Conservation (phyloP, 805 yeast genomes). For the Saturnispora quitensis region DNA sequence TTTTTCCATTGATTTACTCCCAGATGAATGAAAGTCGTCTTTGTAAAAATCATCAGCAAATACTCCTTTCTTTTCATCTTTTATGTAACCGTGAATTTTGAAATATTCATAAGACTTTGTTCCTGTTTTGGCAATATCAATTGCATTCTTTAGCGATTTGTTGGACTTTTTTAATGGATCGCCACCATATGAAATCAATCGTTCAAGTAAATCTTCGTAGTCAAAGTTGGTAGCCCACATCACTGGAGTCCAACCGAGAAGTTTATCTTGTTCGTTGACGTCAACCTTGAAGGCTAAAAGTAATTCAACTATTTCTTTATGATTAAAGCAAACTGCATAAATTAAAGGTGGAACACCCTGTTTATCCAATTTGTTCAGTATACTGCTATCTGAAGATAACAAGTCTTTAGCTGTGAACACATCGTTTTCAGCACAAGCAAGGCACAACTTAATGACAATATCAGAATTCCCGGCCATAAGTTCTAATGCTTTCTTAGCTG, state of each 20-base stretch:
- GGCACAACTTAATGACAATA: constrained; percentile 20
- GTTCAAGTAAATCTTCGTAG: constrained; percentile 43
- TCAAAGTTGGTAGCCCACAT: constrained; percentile 81
- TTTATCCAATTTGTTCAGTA: constrained; percentile 25
- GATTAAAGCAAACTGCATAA: constrained; percentile 48
- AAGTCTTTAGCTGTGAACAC: constrained; percentile 22
- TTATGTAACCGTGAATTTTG: constrained; percentile 39
- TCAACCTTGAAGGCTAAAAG: constrained; percentile 36
- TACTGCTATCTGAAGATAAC: constrained; percentile 14
- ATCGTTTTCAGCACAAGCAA: constrained; percentile 34
- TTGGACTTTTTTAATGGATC: constrained; percentile 38
- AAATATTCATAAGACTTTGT: constrained; percentile 51
- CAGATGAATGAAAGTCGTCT: constrained; percentile 5
- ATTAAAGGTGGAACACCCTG: constrained; percentile 40
- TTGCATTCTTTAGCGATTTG: constrained; percentile 39
- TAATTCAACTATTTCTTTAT: constrained; percentile 40
- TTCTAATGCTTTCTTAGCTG: constrained; percentile 30
- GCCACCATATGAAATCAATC: constrained; percentile 55
- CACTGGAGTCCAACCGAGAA: constrained; percentile 54
- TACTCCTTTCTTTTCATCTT: constrained; percentile 10
- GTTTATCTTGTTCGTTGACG: constrained; percentile 41
- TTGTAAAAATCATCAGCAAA: constrained; percentile 8
- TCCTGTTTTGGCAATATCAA: constrained; percentile 48
- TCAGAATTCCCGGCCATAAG: constrained; percentile 24
- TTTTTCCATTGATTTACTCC: constrained; percentile 13